A percentile compares a stretch with the other conserved stretches of the same genome.
phyloP scores from a whole-genome alignment of 352 stramenopile genomes.

The Phytopythium mirpurense region DNA sequence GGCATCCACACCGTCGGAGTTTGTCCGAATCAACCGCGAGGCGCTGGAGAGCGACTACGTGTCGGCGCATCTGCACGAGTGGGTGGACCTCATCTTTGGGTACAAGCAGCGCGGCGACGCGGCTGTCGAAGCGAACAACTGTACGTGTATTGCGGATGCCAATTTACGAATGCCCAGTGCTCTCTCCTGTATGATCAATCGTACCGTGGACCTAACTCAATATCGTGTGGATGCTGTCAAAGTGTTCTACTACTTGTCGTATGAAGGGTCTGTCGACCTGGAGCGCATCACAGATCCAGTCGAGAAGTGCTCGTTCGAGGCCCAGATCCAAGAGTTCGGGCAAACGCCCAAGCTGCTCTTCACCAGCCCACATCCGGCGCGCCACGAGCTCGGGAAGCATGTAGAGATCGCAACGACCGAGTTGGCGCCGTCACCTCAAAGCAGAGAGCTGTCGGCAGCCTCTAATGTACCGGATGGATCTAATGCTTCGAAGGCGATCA shows the following conservation, averaged over 20 bases:
- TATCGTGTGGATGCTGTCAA: no score
- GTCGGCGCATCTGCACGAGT: slow-evolving; percentile 93
- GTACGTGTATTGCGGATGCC: no score
- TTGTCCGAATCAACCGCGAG: slow-evolving; percentile 92
- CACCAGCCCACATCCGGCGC: slow-evolving; percentile 53
- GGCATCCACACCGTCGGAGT: slow-evolving; percentile 87
- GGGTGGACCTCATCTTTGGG: slow-evolving; percentile 99
- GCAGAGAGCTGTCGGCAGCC: slow-evolving; percentile 12
- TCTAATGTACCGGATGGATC: slow-evolving; percentile 12
- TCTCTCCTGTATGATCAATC: neutral
- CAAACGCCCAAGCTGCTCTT: slow-evolving; percentile 87
- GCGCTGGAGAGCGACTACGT: slow-evolving; percentile 97
- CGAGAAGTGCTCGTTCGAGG: slow-evolving; percentile 89
- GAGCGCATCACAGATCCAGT: slow-evolving; percentile 82
- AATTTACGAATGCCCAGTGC: no score
- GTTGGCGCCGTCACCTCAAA: slow-evolving; percentile 36
- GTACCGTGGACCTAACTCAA: slow-evolving; percentile 22
- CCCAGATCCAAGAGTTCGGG: slow-evolving; percentile 92
- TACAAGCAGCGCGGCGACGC: slow-evolving; percentile 94
- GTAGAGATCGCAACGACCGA: slow-evolving; percentile 48
- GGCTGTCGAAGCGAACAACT: slow-evolving; percentile 78
- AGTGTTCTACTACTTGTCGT: slow-evolving; percentile 91
- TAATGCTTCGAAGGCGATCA: slow-evolving; percentile 19
- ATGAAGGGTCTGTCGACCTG: slow-evolving; percentile 82
- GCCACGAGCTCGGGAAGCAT: slow-evolving; percentile 37